Base-by-base conservation (phyloP, 106 monocot species). In the Amphibolis antarctica region DNA sequence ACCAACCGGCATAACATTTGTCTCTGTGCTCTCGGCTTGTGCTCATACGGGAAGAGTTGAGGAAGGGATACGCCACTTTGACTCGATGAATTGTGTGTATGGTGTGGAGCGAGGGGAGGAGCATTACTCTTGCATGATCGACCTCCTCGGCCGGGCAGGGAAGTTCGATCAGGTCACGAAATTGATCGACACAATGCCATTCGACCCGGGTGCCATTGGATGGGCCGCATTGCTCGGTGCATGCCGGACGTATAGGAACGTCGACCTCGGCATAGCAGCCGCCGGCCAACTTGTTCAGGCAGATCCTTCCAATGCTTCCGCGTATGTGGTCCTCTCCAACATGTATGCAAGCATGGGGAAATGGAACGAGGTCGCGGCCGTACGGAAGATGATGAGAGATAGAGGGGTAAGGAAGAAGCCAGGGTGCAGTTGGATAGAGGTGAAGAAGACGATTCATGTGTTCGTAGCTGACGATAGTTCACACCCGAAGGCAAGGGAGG, bases 391-490 rank as follows among this genome's bases (percentile, higher is more conserved):
- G 50, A 68, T 78, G 82, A 72, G 55, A 24, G 66, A 69, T 17
- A 46, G 70, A 50, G 74, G 74, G 22, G 66, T 78, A n/a, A 45
- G 7, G 3, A 75, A 82, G 66, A 28, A 28, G 23, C 82, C 77
- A n/a, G 82, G 82, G n/a, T 82, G 78, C 53, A 82, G 82, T 67
- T 67, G 67, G 67, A 45, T 67, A 45, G 90, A 90, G 53, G 7
- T 86, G 50, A 76, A 62, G 19, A 82, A 77, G 65, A 63, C 3
- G 18, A 53, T 86, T 23, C 82, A 90, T 59, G 70, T 83, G 13
- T 90, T 90, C 54, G 81, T 83, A 0, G 80, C 90, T 0, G 78
- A 76, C 21, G 90, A 90, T 48, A 73, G 64, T 17, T 68, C 77
- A 1, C 84, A 84, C 43, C 80, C 80, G 0, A 75, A 72, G 24